Evolutionary conservation across 2,329 filamentous ascomycete genomes (phyloP).

Genomic region (Pezizomycotina sp.): DNA sequence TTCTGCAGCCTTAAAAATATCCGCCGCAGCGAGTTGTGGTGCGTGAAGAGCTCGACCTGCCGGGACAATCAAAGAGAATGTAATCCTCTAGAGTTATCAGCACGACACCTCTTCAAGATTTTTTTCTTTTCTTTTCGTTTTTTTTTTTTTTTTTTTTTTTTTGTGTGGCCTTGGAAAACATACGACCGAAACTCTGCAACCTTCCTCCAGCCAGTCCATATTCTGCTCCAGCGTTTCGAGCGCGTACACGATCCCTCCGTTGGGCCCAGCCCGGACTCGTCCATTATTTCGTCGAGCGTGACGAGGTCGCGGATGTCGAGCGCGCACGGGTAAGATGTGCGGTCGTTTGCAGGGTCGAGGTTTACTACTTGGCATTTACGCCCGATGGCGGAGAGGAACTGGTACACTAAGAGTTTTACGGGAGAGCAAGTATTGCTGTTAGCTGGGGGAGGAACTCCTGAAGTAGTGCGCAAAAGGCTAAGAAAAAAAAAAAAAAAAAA

Average conservation of each 20-base stretch:
- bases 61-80: conserved; percentile 86
- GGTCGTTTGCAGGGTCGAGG: conserved; percentile 91
- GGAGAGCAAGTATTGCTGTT: not conserved
- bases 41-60: conserved; percentile 92
- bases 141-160: not conserved
- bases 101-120: not conserved
- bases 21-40: conserved; percentile 78
- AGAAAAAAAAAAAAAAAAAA: too few relatives aligned
- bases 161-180: conserved; percentile 7
- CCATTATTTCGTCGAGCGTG: conserved; percentile 89
- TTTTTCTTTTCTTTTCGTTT: not conserved
- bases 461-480: too few relatives aligned
- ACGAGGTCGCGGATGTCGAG: conserved; percentile 80
- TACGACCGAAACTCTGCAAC: conserved; percentile 57
- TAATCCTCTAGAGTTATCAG: conserved; percentile 75
- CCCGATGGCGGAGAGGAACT: conserved; percentile 91
- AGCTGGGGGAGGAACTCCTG: not conserved
- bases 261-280: conserved; percentile 73
- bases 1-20: conserved; percentile 86
- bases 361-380: conserved; percentile 91
- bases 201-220: conserved; percentile 75
- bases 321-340: conserved; percentile 71
- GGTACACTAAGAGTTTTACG: conserved; percentile 48
- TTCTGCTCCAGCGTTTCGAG: conserved; percentile 91
- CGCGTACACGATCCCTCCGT: conserved; percentile 82